A percentile compares a stretch with the other conserved stretches of the same genome.
phyloP scores from a whole-genome alignment of 164 flowering plant species.

The Houttuynia cordata region DNA sequence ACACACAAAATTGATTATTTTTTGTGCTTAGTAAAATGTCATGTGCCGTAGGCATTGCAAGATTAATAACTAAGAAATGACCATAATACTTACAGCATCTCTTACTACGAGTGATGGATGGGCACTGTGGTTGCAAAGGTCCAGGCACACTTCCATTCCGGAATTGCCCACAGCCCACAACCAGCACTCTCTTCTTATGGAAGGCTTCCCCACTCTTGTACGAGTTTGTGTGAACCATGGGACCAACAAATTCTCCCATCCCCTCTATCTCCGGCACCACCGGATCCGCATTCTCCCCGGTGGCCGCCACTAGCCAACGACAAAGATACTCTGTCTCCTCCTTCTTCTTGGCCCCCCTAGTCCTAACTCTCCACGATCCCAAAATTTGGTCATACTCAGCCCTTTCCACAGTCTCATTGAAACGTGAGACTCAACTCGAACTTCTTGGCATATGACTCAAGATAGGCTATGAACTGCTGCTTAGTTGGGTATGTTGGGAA shows the following conservation, averaged over 20 bases:
- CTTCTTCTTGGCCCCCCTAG: slow-evolving; percentile 5
- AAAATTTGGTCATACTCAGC: slow-evolving; percentile 23
- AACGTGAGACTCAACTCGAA: slow-evolving; percentile 2
- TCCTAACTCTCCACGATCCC: slow-evolving; percentile 29
- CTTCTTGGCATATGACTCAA: slow-evolving; percentile 34
- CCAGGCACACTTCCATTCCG: slow-evolving; percentile 52
- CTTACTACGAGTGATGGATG: slow-evolving; percentile 26
- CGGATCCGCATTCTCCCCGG: slow-evolving; percentile 48
- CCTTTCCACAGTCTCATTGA: neutral
- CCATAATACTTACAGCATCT: slow-evolving; percentile 16
- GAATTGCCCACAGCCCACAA: slow-evolving; percentile 61
- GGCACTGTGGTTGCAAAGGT: slow-evolving; percentile 30
- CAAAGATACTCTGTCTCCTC: slow-evolving; percentile 15
- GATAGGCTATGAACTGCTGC: slow-evolving; percentile 31
- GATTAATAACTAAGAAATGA: neutral
- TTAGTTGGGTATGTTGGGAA: slow-evolving; percentile 34
- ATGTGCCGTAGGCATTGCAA: no score
- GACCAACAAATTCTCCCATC: slow-evolving; percentile 22
- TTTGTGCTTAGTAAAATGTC: no score
- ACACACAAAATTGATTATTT: no score
- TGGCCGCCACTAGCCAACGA: slow-evolving; percentile 44
- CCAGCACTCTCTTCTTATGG: slow-evolving; percentile 34
- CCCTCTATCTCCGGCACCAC: slow-evolving; percentile 33
- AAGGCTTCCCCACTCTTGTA: slow-evolving; percentile 34
- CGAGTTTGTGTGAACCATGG: slow-evolving; percentile 23